phyloP scores from a whole-genome alignment of 2,329 filamentous ascomycete species.

The Cladosporium sp. region DNA sequence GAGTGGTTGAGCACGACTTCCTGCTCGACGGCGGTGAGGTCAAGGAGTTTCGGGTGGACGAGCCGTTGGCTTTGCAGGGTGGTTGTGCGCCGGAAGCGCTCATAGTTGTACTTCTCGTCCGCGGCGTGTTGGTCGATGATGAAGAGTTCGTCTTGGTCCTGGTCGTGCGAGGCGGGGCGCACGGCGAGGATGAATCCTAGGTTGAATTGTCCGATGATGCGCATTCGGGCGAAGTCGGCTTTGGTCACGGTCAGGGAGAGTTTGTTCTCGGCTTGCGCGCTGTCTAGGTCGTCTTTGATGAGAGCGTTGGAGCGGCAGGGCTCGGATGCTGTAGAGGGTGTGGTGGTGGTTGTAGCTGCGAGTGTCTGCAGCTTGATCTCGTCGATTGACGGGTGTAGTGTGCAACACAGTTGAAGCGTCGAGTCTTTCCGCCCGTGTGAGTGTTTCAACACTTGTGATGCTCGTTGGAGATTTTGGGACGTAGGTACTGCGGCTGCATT shows the following conservation, averaged over 20 bases:
- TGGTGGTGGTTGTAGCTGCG: neutral
- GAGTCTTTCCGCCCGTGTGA: constrained; percentile 54
- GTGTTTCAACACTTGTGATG: constrained; percentile 51
- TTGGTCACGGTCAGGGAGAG: constrained; percentile 90
- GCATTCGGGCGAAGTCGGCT: constrained; percentile 81
- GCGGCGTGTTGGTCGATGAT: constrained; percentile 99
- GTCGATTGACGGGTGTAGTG: constrained; percentile 18
- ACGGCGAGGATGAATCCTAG: constrained; percentile 90
- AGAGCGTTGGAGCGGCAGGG: constrained; percentile 28
- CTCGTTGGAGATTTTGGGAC: constrained; percentile 41
- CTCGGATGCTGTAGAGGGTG: neutral
- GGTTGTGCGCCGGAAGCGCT: constrained; percentile 77
- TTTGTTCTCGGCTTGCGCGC: constrained; percentile 61
- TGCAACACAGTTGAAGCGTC: constrained; percentile 47
- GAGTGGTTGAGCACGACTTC: constrained; percentile 80
- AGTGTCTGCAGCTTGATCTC: constrained; percentile 28
- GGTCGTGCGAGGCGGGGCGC: constrained; percentile 46
- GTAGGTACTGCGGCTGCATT: constrained; percentile 39
- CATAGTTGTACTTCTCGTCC: constrained; percentile 98
- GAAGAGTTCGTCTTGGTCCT: constrained; percentile 68
- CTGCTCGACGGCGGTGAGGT: constrained; percentile 89
- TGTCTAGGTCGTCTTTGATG: constrained; percentile 41
- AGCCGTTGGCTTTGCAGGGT: constrained; percentile 84
- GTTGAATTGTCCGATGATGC: constrained; percentile 91
- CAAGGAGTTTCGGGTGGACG: constrained; percentile 75